Percentiles rank a stretch among this genome's conserved stretches.
These are phyloP conservation scores for Cenchrus americanus DNA, from an alignment of 176 grass and related monocot species.

Conservation along the genomic window DNA sequence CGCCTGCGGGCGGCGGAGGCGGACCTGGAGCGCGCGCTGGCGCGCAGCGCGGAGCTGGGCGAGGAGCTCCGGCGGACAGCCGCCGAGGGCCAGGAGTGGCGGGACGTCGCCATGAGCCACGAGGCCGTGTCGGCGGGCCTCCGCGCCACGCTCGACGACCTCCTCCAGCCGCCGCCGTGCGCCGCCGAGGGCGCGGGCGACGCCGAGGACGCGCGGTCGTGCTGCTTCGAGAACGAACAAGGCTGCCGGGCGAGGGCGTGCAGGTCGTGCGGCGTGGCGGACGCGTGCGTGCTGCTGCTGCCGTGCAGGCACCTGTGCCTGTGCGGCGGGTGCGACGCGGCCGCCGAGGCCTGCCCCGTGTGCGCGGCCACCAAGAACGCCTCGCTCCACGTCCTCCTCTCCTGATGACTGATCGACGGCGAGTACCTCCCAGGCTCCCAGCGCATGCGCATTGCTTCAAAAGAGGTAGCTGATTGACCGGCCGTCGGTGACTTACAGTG, in stretches of 20 bases:
- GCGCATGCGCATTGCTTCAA: background rate
- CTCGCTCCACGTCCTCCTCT: slow-evolving; percentile 23
- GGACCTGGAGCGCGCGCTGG: slow-evolving; percentile 33
- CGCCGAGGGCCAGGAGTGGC: slow-evolving; percentile 66
- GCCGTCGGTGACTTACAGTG: background rate
- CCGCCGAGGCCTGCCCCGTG: slow-evolving; percentile 9
- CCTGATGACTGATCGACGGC: background rate
- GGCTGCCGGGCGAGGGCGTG: slow-evolving; percentile 17
- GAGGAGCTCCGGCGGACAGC: slow-evolving; percentile 48
- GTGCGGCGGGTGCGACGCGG: slow-evolving; percentile 43
- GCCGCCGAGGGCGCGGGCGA: background rate
- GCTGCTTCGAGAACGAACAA: slow-evolving; percentile 46
- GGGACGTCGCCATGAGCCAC: slow-evolving; percentile 50
- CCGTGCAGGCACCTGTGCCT: slow-evolving; percentile 83
- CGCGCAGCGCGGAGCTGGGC: slow-evolving; percentile 56
- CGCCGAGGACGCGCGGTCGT: slow-evolving; percentile 67
- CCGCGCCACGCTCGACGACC: slow-evolving; percentile 59
- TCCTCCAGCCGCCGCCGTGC: slow-evolving; percentile 27
- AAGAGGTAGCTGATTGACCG: background rate
- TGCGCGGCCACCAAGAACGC: slow-evolving; percentile 32
- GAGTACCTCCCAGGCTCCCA: too few species aligned
- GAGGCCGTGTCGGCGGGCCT: slow-evolving; percentile 57
- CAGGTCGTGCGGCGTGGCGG: slow-evolving; percentile 46
- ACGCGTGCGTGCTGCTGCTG: slow-evolving; percentile 63
- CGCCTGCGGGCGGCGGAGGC: slow-evolving; percentile 51